These are phyloP conservation scores for Botrytis elliptica DNA, from an alignment of 2,329 filamentous ascomycete species.

Conservation along the genomic window DNA sequence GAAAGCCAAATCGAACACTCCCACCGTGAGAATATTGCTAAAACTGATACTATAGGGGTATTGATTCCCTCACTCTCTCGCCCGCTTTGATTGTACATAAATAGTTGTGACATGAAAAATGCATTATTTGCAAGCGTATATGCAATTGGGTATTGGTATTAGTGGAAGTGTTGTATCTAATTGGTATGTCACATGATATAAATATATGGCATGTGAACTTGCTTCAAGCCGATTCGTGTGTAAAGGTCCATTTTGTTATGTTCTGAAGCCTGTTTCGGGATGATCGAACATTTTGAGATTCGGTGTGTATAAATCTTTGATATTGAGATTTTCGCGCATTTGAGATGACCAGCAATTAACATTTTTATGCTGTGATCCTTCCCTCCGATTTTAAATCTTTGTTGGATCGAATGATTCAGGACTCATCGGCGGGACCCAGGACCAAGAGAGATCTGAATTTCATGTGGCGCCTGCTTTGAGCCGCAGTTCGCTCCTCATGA, in stretches of 20 bases:
- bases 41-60: background rate
- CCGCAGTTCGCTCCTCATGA: too few species aligned
- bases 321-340: background rate
- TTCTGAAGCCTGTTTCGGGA: background rate
- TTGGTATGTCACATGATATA: background rate
- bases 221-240: background rate
- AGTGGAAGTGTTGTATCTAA: background rate
- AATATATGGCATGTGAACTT: background rate
- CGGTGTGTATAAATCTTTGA: background rate
- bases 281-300: background rate
- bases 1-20: too few species aligned
- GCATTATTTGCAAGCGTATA: background rate
- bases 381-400: background rate
- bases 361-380: background rate
- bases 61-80: background rate
- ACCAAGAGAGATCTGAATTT: background rate
- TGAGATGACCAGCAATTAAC: background rate
- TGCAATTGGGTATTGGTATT: too few species aligned
- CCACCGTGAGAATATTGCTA: background rate
- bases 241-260: too few species aligned
- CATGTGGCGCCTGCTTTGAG: background rate
- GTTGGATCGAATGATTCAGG: too few species aligned
- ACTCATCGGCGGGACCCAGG: too few species aligned
- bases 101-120: background rate
- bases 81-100: background rate